Conservation (phyloP, 2,329 filamentous ascomycete genomes). For the Venturia pyrina region DNA sequence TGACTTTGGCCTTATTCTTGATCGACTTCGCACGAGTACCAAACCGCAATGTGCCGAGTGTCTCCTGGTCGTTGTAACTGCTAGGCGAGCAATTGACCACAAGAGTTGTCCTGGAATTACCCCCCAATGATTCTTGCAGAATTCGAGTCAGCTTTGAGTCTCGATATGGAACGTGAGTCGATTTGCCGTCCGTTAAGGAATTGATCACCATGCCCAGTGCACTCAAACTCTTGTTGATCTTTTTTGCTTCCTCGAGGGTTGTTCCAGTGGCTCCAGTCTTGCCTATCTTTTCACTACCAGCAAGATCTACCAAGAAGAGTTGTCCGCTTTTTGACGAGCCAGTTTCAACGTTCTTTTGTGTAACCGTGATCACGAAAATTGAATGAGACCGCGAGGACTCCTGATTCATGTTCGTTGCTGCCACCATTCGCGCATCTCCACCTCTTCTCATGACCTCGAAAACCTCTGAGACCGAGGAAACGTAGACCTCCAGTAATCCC, state of each 20-base stretch:
- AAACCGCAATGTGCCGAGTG: constrained; percentile 81
- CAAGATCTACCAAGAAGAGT: constrained; percentile 94
- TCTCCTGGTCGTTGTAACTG: constrained; percentile 96
- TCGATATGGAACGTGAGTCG: constrained; percentile 88
- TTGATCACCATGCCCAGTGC: constrained; percentile 99
- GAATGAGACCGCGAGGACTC: constrained; percentile 97
- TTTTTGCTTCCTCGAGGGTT: constrained; percentile 96
- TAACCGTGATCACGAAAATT: constrained; percentile 94
- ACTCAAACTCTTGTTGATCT: constrained; percentile 99
- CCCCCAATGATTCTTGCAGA: constrained; percentile 90
- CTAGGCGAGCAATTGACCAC: constrained; percentile 99
- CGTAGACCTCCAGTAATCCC: constrained; percentile 87
- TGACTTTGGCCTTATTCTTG: constrained; percentile 99
- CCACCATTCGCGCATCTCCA: constrained; percentile 79
- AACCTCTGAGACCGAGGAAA: constrained; percentile 89
- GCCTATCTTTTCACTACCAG: constrained; percentile 95
- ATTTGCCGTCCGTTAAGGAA: constrained; percentile 91
- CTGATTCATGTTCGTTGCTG: constrained; percentile 98
- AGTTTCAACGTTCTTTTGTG: constrained; percentile 95
- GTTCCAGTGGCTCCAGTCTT: constrained; percentile 97
- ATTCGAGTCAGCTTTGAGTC: constrained; percentile 98
- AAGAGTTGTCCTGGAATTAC: constrained; percentile 94
- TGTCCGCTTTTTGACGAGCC: constrained; percentile 93
- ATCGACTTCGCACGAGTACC: constrained; percentile 96
- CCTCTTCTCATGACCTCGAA: constrained; percentile 95